Conservation (phyloP, 805 yeast species). For the Ogataea corticis region DNA sequence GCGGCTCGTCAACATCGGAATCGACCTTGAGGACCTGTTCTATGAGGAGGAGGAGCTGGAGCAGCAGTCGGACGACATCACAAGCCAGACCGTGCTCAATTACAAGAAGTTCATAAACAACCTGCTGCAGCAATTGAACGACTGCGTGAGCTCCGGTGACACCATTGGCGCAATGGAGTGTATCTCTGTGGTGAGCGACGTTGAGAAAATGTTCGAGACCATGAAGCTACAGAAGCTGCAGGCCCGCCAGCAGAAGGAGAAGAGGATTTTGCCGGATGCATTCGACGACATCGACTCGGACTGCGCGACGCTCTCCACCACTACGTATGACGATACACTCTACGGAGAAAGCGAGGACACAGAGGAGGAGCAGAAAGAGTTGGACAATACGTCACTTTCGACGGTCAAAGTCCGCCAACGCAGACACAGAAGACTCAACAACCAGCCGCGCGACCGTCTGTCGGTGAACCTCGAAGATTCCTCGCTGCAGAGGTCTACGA, state of each 20-base stretch:
- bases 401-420: slow-evolving; percentile 19
- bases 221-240: slow-evolving; percentile 34
- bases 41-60: slow-evolving; percentile 24
- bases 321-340: slow-evolving; percentile 14
- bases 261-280: slow-evolving; percentile 6
- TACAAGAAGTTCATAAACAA: slow-evolving; percentile 62
- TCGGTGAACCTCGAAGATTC: slow-evolving; percentile 26
- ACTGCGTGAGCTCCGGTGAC: slow-evolving; percentile 53
- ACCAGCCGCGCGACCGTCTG: slow-evolving; percentile 5
- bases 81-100: slow-evolving; percentile 45
- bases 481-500: slow-evolving; percentile 49
- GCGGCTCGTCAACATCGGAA: slow-evolving; percentile 62
- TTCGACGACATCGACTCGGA: slow-evolving; percentile 10
- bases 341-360: slow-evolving; percentile 14
- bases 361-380: not conserved
- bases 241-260: slow-evolving; percentile 12
- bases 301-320: slow-evolving; percentile 13
- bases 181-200: slow-evolving; percentile 63
- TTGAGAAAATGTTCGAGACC: slow-evolving; percentile 72
- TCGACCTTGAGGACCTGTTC: slow-evolving; percentile 50
- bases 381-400: slow-evolving; percentile 14
- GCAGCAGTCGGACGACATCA: slow-evolving; percentile 24
- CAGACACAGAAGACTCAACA: slow-evolving; percentile 16
- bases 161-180: slow-evolving; percentile 64
- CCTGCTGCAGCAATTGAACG: slow-evolving; percentile 56